These are phyloP conservation scores for Rheum nobile DNA, from an alignment of 148 eudicot species.

Conservation along the genomic window DNA sequence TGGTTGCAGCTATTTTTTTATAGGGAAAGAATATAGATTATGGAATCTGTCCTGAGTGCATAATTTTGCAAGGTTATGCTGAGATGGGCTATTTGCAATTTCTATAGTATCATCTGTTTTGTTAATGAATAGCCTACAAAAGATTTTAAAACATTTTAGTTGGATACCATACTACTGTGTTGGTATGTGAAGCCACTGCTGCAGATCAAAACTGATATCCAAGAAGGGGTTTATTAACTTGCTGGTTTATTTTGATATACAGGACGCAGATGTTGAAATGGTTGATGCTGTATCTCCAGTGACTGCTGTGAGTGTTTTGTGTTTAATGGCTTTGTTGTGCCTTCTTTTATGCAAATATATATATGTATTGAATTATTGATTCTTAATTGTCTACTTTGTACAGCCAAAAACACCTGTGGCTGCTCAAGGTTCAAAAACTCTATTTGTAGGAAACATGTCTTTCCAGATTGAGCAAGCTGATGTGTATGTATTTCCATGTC, in stretches of 20 bases:
- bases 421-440: conserved; percentile 45
- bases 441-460: conserved; percentile 71
- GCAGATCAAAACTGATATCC: not conserved
- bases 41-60: no score
- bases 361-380: not conserved
- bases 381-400: conserved; percentile 1
- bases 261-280: conserved; percentile 71
- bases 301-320: conserved; percentile 20
- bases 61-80: no score
- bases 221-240: not conserved
- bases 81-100: no score
- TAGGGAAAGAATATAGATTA: no score
- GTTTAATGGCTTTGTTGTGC: not conserved
- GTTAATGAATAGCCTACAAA: no score
- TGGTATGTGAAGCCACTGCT: not conserved
- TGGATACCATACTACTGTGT: no score
- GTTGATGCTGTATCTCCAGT: conserved; percentile 39
- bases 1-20: no score
- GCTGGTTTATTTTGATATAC: conserved; percentile 2
- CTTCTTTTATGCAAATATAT: not conserved
- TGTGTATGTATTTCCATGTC: conserved; percentile 38
- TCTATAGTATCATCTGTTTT: no score
- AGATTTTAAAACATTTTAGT: no score
- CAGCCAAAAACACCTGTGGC: conserved; percentile 65
- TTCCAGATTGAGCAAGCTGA: conserved; percentile 43